Base-by-base conservation (phyloP, 2,329 filamentous ascomycete species). In the Monosporascus sp. region DNA sequence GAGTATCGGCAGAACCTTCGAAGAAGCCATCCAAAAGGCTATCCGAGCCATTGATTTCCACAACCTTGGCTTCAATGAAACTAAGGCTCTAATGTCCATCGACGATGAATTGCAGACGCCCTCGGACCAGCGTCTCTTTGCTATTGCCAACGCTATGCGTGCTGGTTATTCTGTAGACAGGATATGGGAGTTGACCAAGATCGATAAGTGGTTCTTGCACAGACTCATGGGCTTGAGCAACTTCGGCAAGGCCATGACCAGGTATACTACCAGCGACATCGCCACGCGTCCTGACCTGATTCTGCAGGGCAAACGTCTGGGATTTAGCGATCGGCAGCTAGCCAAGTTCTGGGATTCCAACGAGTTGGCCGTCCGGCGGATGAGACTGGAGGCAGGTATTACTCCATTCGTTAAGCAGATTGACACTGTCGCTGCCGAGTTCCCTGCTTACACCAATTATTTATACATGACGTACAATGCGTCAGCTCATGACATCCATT, bases 11-110 rank as follows among this genome's bases (percentile, higher is more conserved):
- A 81, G 94, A 61, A 96, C 90, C 1, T 99, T 99, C 64, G 94
- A 99, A 73, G 94, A 99, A 74, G 94, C 94, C 8, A 96, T 99
- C 43, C 94, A 99, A 66, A 99, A 97, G 73, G 94, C 94, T 20
- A 99, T 99, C 64, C 87, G 94, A 49, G 87, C 91, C 41, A 93
- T 97, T 54, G 94, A 99, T 71, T 93, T 90, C 74, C 87, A 94
- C 77, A 97, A 97, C 69, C 80, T 96, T 24, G 94, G 94, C 31
- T 99, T 97, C 75, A 92, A 91, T 65, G 90, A 94, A 69, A 96
- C 91, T 14, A 84, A 86, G 66, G 91, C 91, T 3, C 81, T 97
- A 45, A 97, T 97, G 90, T 91, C 89, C 16, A 94, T 97, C 62
- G 92, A 97, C 64, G 88, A 92, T 58, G 94, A 97, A 76, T 82